Evolutionary conservation across 75 land plant genomes (phyloP), one percentile per base, ranked within the genome.

Genomic region (Isoetes taiwanensis): DNA sequence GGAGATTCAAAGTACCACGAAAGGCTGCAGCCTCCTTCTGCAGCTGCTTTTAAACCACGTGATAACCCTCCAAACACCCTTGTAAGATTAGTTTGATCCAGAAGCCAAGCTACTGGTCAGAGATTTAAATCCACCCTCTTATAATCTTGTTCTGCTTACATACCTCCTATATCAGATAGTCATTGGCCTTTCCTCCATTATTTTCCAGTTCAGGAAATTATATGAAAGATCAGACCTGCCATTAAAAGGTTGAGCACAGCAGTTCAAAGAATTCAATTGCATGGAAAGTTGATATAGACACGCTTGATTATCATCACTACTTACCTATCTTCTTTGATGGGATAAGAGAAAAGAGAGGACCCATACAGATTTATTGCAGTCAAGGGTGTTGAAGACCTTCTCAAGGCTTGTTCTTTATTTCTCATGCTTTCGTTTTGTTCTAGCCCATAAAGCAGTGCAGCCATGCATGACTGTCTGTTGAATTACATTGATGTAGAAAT

Each of bases 311-410:
- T 31, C 74, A 71, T 32, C 68, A 65, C 17, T 71, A 58, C 29
- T 64, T 71, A 43, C 74, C 74, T 24, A 61, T 65, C 29, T 71
- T 71, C 57, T 71, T 71, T 54, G 74, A 71, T 34, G 74, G 74
- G 1, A 43, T 71, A 16, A 41, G 69, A 23, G 74, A 71, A 31
- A 71, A 65, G 50, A n/a, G 69, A 71, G 43, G 74, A 71, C 4
- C 74, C 74, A 1, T 71, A 58, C 14, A 67, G 74, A 11, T 71
- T 71, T 53, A 31, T 71, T 16, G 74, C 74, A 10, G 68, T 71
- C 29, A 71, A 65, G 34, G 74, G 74, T 0, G 55, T 58, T 17
- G 74, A 71, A 34, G 74, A 71, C 31, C 74, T 71, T 58, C 63
- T 71, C 32, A 71, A 71, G 74, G 74, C n/a, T n/a, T n/a, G n/a